phyloP scores from a whole-genome alignment of 257 asterid species.

The Linderniella brevidens region DNA sequence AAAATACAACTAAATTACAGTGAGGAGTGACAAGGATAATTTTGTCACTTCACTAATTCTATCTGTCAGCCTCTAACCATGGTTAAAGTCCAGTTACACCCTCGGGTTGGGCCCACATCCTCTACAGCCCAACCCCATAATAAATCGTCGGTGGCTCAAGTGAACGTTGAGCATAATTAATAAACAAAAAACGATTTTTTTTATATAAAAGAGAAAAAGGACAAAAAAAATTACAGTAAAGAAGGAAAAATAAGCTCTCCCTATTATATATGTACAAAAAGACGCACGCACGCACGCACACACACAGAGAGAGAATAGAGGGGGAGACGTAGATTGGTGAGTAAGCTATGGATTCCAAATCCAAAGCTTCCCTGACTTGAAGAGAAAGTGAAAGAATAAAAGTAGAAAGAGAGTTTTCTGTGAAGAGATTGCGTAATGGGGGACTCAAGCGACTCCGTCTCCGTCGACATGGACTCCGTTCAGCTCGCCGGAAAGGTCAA shows the following conservation, averaged over 20 bases:
- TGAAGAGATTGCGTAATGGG: conserved; percentile 41
- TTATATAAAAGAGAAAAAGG: too few species aligned
- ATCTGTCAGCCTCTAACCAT: conserved; percentile 33
- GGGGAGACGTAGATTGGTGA: conserved; percentile 25
- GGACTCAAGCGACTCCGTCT: conserved; percentile 88
- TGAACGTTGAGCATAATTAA: conserved; percentile 36
- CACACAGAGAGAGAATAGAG: conserved; percentile 3
- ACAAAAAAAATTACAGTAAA: too few species aligned
- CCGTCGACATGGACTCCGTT: conserved; percentile 71
- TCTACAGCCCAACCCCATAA: conserved; percentile 11
- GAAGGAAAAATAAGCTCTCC: too few species aligned
- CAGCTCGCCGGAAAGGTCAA: conserved; percentile 76
- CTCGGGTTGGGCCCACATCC: conserved; percentile 18
- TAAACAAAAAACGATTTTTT: too few species aligned
- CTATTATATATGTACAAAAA: neutral
- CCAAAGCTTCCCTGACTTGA: conserved; percentile 25
- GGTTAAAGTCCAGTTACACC: conserved; percentile 14
- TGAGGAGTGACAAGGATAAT: conserved; percentile 14
- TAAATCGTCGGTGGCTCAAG: conserved; percentile 47
- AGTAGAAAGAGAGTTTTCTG: conserved; percentile 14
- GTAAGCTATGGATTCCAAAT: conserved; percentile 40
- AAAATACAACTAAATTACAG: neutral
- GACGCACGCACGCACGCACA: neutral
- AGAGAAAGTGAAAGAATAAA: conserved; percentile 7
- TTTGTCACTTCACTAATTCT: conserved; percentile 13